These are phyloP conservation scores for Daldinia grandis DNA, from an alignment of 495 filamentous ascomycete genomes.

Conservation along the genomic window DNA sequence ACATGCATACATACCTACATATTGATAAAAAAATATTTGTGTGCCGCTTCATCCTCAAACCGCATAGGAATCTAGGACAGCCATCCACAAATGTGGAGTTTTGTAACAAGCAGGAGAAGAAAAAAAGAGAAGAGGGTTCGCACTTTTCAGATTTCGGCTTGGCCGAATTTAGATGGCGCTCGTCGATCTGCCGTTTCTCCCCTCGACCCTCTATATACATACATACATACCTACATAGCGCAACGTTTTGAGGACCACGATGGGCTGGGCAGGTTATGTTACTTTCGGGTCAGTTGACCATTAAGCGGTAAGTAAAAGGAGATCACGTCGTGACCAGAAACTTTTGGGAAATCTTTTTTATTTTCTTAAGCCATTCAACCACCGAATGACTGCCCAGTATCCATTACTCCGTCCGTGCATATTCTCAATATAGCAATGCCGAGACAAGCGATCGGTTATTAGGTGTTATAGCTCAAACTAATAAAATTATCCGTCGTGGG, in stretches of 20 bases:
- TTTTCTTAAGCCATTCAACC: not conserved
- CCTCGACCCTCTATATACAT: not conserved
- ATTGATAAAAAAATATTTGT: no score
- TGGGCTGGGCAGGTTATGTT: not conserved
- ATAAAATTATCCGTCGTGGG: not conserved
- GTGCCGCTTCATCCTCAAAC: not conserved
- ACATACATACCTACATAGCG: no score
- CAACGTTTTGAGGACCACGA: not conserved
- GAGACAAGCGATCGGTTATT: not conserved
- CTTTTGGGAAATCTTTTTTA: not conserved
- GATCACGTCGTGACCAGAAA: not conserved
- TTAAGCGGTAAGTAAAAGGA: not conserved
- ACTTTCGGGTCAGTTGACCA: conserved; percentile 3
- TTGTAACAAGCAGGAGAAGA: not conserved
- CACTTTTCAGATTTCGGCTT: conserved; percentile 13
- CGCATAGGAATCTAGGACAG: not conserved
- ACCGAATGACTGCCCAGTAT: not conserved
- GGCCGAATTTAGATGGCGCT: conserved; percentile 17
- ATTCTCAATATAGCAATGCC: not conserved
- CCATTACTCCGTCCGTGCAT: not conserved
- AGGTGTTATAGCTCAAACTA: not conserved
- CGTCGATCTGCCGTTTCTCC: conserved; percentile 8
- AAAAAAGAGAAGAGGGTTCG: conserved; percentile 1
- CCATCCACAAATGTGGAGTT: conserved; percentile 5
- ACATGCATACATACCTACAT: no score